Evolutionary conservation across 2,329 filamentous ascomycete species (phyloP).

Genomic region (Cladophialophora bantiana): DNA sequence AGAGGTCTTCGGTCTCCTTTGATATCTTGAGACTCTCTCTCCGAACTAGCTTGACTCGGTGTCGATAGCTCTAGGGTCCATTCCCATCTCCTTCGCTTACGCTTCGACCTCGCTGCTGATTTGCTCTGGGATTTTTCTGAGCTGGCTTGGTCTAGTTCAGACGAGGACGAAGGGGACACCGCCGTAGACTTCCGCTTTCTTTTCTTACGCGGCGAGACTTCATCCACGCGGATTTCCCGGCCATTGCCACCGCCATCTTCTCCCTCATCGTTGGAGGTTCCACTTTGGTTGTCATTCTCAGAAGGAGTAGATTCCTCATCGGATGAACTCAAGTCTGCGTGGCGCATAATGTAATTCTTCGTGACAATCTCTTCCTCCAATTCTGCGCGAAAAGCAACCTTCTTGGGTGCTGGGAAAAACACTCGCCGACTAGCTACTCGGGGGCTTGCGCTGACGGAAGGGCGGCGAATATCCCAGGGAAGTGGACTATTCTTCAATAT

Average conservation of each 20-base stretch:
- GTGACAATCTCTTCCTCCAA: constrained; percentile 67
- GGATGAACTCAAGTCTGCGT: constrained; percentile 58
- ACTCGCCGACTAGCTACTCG: constrained; percentile 49
- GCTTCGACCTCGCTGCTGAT: constrained; percentile 24
- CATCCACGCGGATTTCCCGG: constrained; percentile 23
- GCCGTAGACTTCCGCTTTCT: constrained; percentile 33
- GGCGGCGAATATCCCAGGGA: constrained; percentile 44
- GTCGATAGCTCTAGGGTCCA: constrained; percentile 27
- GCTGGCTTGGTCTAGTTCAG: constrained; percentile 18
- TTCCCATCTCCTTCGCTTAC: constrained; percentile 38
- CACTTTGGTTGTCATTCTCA: constrained; percentile 25
- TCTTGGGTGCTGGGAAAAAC: constrained; percentile 64
- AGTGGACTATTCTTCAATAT: constrained; percentile 58
- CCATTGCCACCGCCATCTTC: not conserved
- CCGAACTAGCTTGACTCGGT: not conserved
- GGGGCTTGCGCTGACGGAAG: constrained; percentile 48
- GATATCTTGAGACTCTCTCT: not conserved
- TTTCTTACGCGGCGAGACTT: constrained; percentile 22
- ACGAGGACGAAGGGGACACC: constrained; percentile 6
- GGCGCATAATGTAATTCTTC: constrained; percentile 61
- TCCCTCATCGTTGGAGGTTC: constrained; percentile 17
- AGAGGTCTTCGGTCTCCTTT: not conserved
- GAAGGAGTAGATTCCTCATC: constrained; percentile 34
- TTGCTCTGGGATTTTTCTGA: constrained; percentile 19
- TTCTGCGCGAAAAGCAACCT: constrained; percentile 62